phyloP scores from a whole-genome alignment of 768 basidiomycete species.

The Podaxis sp. region DNA sequence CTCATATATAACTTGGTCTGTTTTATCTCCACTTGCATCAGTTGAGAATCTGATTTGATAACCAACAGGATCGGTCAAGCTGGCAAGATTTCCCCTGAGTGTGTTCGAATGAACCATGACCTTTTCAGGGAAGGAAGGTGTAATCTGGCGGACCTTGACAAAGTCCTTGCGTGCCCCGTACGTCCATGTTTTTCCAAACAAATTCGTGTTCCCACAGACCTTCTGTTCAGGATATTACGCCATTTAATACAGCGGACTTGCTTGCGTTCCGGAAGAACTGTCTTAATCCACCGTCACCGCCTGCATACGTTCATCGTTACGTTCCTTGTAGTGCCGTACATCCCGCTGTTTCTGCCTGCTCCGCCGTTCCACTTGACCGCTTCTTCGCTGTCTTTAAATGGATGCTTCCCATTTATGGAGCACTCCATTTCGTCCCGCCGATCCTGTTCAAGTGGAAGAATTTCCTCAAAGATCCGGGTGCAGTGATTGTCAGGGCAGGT shows the following conservation, averaged over 20 bases:
- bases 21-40: background rate
- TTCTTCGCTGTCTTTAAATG: conserved; percentile 79
- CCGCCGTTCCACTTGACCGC: conserved; percentile 56
- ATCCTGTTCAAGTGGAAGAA: conserved; percentile 73
- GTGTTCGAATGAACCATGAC: conserved; percentile 55
- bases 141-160: conserved; percentile 53
- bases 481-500: conserved; percentile 59
- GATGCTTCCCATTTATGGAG: conserved; percentile 84
- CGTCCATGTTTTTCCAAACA: conserved; percentile 10
- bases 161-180: conserved; percentile 45
- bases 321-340: conserved; percentile 74
- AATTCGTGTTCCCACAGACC: background rate
- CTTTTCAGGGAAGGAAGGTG: conserved; percentile 57
- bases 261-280: conserved; percentile 33
- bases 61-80: conserved; percentile 64
- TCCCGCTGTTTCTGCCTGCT: conserved; percentile 62
- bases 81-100: conserved; percentile 54
- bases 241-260: conserved; percentile 46
- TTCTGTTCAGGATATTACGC: conserved; percentile 43
- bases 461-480: conserved; percentile 62
- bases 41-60: background rate
- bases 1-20: conserved; percentile 72
- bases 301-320: conserved; percentile 24
- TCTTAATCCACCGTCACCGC: conserved; percentile 27
- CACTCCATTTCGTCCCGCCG: conserved; percentile 84